These are phyloP conservation scores for Fraxinus ornus DNA, from an alignment of 305 asterid genomes.

Conservation along the genomic window DNA sequence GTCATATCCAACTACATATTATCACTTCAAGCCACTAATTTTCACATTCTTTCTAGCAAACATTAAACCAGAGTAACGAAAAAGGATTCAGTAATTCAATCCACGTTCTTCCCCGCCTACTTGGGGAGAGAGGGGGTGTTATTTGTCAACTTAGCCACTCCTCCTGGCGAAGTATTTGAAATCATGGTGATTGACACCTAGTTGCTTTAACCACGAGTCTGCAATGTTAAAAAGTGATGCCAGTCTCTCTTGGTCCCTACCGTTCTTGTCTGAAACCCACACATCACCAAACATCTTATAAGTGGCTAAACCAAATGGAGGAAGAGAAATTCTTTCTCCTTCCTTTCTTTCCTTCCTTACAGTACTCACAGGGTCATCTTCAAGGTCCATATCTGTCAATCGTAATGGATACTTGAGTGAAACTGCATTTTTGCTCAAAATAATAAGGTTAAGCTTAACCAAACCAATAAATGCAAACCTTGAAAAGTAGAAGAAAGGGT, in stretches of 20 bases:
- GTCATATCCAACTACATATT: not conserved
- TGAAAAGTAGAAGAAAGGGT: slow-evolving; percentile 95
- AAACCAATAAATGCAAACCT: slow-evolving; percentile 40
- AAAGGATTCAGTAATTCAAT: slow-evolving; percentile 1
- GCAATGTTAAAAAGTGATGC: slow-evolving; percentile 71
- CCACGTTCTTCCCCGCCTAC: slow-evolving; percentile 22
- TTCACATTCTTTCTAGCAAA: slow-evolving; percentile 6
- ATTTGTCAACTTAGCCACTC: slow-evolving; percentile 35
- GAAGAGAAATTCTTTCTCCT: slow-evolving; percentile 60
- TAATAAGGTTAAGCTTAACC: not conserved
- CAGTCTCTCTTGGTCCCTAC: slow-evolving; percentile 66
- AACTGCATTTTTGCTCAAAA: not conserved
- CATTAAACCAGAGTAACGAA: slow-evolving; percentile 12
- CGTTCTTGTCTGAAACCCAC: slow-evolving; percentile 66
- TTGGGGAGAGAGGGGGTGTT: not conserved
- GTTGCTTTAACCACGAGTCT: slow-evolving; percentile 93
- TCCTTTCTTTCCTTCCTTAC: slow-evolving; percentile 44
- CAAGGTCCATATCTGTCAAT: slow-evolving; percentile 52
- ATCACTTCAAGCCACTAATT: slow-evolving; percentile 18
- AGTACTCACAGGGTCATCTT: slow-evolving; percentile 37
- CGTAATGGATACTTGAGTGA: slow-evolving; percentile 4
- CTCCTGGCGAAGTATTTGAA: slow-evolving; percentile 85
- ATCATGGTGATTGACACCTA: slow-evolving; percentile 89
- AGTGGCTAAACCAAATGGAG: slow-evolving; percentile 85
- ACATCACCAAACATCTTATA: slow-evolving; percentile 91